Conservation (phyloP, 179 eudicot genomes). For the Pouteria campechiana region DNA sequence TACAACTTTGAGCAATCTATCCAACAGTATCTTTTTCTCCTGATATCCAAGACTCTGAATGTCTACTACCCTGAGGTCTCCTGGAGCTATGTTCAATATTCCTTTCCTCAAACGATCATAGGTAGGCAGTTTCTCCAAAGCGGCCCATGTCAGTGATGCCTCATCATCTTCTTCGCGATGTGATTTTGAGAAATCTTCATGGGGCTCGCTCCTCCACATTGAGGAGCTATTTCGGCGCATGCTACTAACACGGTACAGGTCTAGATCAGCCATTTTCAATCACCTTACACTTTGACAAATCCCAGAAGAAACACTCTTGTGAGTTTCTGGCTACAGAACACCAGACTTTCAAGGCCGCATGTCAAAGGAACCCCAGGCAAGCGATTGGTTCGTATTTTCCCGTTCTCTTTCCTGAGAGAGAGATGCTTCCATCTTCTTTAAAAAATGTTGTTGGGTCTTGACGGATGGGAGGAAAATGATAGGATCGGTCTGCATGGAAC, state of each 20-base stretch:
- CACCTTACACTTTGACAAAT: too few species aligned
- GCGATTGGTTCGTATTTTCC: too few species aligned
- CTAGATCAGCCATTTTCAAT: too few species aligned
- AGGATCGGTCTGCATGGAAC: too few species aligned
- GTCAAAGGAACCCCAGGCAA: too few species aligned
- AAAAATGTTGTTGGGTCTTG: too few species aligned
- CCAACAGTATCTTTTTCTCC: conserved; percentile 18
- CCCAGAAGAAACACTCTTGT: too few species aligned
- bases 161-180: conserved; percentile 32
- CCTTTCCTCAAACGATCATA: conserved; percentile 33
- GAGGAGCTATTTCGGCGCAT: conserved; percentile 15
- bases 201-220: conserved; percentile 15
- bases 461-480: too few species aligned
- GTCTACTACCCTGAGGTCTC: conserved; percentile 18
- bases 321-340: too few species aligned
- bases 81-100: conserved; percentile 17
- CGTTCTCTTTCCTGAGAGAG: too few species aligned
- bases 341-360: too few species aligned
- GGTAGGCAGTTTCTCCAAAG: conserved; percentile 43
- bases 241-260: conserved; percentile 10
- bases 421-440: too few species aligned
- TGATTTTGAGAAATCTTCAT: conserved; percentile 26
- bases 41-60: conserved; percentile 18
- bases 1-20: conserved; percentile 17
- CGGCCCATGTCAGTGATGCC: conserved; percentile 39